phyloP scores from a whole-genome alignment of 2,329 filamentous ascomycete genomes.

The Claviceps sp. region DNA sequence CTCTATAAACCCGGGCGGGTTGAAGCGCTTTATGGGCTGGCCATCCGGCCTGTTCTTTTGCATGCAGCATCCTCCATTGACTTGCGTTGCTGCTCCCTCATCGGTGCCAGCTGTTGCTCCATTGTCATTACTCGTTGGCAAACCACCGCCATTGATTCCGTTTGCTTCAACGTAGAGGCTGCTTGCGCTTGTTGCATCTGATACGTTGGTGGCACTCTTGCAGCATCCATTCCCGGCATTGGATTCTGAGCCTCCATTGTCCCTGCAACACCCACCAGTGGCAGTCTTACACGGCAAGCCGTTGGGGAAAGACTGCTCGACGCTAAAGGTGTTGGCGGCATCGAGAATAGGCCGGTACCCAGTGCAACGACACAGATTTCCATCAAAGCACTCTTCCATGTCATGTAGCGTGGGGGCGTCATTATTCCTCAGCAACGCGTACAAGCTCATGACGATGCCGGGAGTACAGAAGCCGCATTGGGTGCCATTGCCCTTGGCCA shows the following conservation, averaged over 20 bases:
- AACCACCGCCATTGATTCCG: too few species aligned
- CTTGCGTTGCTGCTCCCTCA: background rate
- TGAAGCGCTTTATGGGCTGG: constrained; percentile 54
- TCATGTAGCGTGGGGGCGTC: constrained; percentile 64
- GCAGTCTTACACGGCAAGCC: constrained; percentile 6
- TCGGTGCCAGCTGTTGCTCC: background rate
- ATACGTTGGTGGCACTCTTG: constrained; percentile 28
- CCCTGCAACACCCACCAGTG: constrained; percentile 1
- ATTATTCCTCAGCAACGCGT: constrained; percentile 81
- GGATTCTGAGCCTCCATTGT: background rate
- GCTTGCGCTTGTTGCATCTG: background rate
- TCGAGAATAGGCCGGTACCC: constrained; percentile 91
- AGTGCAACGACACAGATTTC: constrained; percentile 89
- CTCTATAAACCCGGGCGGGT: constrained; percentile 81
- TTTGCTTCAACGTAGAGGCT: background rate
- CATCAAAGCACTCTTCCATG: constrained; percentile 92
- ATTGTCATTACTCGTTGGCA: background rate
- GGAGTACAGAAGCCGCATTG: constrained; percentile 94
- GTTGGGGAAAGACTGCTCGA: constrained; percentile 25
- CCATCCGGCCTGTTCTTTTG: constrained; percentile 35
- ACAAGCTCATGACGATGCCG: constrained; percentile 95
- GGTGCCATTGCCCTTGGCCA: constrained; percentile 82
- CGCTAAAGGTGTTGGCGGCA: constrained; percentile 79
- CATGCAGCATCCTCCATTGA: constrained; percentile 53
- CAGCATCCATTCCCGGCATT: constrained; percentile 21